Conservation (phyloP, 1,284 basidiomycete genomes). For the Cerrena zonata region DNA sequence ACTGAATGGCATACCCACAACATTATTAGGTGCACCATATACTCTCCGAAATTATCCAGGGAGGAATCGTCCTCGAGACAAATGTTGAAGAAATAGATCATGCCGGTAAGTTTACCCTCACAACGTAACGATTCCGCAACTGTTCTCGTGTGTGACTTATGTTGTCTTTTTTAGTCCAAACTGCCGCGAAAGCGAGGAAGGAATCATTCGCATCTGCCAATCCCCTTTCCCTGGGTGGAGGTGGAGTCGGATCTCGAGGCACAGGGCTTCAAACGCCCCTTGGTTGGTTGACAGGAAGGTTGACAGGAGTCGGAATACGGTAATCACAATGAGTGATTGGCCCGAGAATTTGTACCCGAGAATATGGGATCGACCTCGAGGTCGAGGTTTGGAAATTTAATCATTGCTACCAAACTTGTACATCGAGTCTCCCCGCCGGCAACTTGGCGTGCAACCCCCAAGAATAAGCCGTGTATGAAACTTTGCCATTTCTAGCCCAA, state of each 20-base stretch:
- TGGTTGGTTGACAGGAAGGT: slow-evolving; percentile 71
- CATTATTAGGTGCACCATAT: slow-evolving; percentile 80
- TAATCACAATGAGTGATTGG: slow-evolving; percentile 21
- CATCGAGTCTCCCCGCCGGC: not conserved
- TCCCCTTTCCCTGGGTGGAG: slow-evolving; percentile 64
- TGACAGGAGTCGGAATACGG: slow-evolving; percentile 57
- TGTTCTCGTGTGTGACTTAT: slow-evolving; percentile 1
- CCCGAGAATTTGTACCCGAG: not conserved
- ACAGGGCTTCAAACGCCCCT: slow-evolving; percentile 65
- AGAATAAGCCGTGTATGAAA: not conserved
- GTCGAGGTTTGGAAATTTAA: too few relatives aligned
- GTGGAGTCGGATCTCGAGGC: slow-evolving; percentile 55
- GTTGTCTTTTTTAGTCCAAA: slow-evolving; percentile 45
- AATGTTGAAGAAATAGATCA: slow-evolving; percentile 87
- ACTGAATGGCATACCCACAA: slow-evolving; percentile 9
- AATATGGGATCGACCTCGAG: not conserved
- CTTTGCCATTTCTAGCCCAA: not conserved
- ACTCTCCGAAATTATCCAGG: slow-evolving; percentile 91
- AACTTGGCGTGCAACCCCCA: not conserved
- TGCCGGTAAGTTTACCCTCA: slow-evolving; percentile 49
- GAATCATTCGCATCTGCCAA: slow-evolving; percentile 73
- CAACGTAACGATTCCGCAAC: slow-evolving; percentile 3
- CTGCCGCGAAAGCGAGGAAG: slow-evolving; percentile 62
- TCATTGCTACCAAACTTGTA: not conserved
- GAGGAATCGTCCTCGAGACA: slow-evolving; percentile 95